Evolutionary conservation across 1,284 basidiomycete genomes (phyloP).

Genomic region (Cutaneotrichosporon spelunceum): DNA sequence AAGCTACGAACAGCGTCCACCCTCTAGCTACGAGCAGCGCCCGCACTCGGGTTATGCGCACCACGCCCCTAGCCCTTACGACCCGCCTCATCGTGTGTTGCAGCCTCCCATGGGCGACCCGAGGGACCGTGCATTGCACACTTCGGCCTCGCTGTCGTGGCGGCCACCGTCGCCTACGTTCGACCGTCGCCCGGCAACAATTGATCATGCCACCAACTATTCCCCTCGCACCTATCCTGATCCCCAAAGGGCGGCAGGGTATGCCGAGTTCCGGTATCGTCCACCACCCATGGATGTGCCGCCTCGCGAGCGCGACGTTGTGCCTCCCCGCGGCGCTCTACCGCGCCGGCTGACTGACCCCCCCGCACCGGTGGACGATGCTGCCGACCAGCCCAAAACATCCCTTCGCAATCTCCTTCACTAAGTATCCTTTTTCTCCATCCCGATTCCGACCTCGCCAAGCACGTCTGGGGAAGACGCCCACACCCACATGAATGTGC

Average conservation of each 20-base stretch:
- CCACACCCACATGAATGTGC: background rate
- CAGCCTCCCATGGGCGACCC: constrained; percentile 9
- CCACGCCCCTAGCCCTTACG: background rate
- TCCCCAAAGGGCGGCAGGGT: background rate
- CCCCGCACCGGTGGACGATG: background rate
- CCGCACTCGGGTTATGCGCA: background rate
- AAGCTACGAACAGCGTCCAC: constrained; percentile 4
- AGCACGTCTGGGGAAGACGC: background rate
- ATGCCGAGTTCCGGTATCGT: constrained; percentile 13
- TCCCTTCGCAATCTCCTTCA: constrained; percentile 21
- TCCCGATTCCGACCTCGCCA: background rate
- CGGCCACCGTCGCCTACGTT: background rate
- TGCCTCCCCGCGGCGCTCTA: background rate
- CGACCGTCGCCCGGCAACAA: background rate
- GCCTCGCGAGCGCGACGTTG: background rate
- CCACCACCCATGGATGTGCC: constrained; percentile 6
- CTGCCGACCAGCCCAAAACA: constrained; percentile 13
- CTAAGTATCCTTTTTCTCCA: background rate
- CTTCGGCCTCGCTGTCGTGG: background rate
- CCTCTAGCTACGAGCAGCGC: constrained; percentile 3
- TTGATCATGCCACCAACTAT: constrained; percentile 6
- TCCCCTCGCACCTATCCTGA: constrained; percentile 5
- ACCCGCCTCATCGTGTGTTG: background rate
- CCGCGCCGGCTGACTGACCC: background rate
- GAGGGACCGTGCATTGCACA: background rate